These are phyloP conservation scores for Chimonanthus praecox DNA, from an alignment of 164 flowering plant species.

Conservation along the genomic window DNA sequence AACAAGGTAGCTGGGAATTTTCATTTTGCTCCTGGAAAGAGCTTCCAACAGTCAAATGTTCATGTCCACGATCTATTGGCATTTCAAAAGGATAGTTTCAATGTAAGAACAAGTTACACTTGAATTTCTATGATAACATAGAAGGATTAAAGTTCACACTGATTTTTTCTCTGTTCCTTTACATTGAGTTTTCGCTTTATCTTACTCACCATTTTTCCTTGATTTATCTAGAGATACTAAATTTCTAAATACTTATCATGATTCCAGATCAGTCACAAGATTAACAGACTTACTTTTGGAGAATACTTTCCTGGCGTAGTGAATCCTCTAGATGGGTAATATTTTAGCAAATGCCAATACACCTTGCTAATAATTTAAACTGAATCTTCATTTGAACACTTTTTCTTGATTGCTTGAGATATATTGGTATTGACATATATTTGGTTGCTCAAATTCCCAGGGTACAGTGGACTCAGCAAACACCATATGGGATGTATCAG, in stretches of 20 bases:
- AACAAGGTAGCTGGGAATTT: conserved; percentile 75
- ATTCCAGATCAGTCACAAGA: conserved; percentile 62
- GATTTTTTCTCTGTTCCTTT: background rate
- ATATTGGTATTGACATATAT: background rate
- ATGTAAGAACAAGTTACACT: conserved; percentile 31
- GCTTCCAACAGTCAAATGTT: conserved; percentile 53
- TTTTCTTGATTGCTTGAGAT: background rate
- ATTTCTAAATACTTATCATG: background rate
- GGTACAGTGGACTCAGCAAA: conserved; percentile 52
- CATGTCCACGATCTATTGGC: conserved; percentile 44
- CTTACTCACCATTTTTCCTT: background rate
- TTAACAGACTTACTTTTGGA: conserved; percentile 59
- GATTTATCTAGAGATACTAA: background rate
- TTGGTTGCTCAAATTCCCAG: conserved; percentile 29
- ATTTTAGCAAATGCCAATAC: background rate
- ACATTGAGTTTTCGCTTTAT: background rate
- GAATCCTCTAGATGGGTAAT: conserved; percentile 79
- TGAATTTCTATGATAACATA: too few relatives aligned
- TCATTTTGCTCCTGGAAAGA: conserved; percentile 69
- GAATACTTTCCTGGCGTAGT: conserved; percentile 59
- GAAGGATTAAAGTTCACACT: too few relatives aligned
- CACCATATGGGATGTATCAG: conserved; percentile 60
- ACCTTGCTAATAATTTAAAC: background rate
- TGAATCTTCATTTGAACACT: background rate
- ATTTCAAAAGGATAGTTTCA: conserved; percentile 39